Conservation (phyloP, 2,329 filamentous ascomycete species). For the Phaeoacremonium minimum region DNA sequence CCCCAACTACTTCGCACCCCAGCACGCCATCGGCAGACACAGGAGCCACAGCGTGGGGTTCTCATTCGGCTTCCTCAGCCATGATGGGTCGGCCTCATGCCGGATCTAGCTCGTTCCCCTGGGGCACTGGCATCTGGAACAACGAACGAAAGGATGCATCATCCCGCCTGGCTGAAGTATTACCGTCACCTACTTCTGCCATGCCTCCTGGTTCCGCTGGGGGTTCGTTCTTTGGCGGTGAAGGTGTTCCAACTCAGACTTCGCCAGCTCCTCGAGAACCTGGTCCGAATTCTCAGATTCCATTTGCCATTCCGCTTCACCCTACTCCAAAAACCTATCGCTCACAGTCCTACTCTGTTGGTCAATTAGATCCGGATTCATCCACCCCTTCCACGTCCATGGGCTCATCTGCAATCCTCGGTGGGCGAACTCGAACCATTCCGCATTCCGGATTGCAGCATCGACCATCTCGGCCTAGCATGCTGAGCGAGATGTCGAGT, state of each 20-base stretch:
- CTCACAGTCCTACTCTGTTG: slow-evolving; percentile 95
- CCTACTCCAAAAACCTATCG: slow-evolving; percentile 90
- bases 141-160: slow-evolving; percentile 73
- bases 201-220: slow-evolving; percentile 38
- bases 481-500: slow-evolving; percentile 68
- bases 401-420: slow-evolving; percentile 42
- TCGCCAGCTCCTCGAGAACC: slow-evolving; percentile 48
- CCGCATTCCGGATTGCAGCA: slow-evolving; percentile 70
- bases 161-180: slow-evolving; percentile 67
- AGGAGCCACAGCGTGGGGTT: slow-evolving; percentile 47
- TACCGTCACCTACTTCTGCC: slow-evolving; percentile 69
- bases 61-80: slow-evolving; percentile 43
- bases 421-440: slow-evolving; percentile 45
- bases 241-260: slow-evolving; percentile 40
- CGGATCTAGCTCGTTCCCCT: slow-evolving; percentile 53
- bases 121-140: slow-evolving; percentile 83
- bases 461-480: slow-evolving; percentile 73
- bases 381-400: slow-evolving; percentile 30
- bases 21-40: slow-evolving; percentile 71
- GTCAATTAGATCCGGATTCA: slow-evolving; percentile 73
- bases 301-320: slow-evolving; percentile 82
- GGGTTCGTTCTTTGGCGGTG: slow-evolving; percentile 44
- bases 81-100: slow-evolving; percentile 43
- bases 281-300: slow-evolving; percentile 62
- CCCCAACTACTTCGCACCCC: slow-evolving; percentile 75